Conservation (phyloP, 169 alveolate genomes). For the Plasmodium cynomolgi region DNA sequence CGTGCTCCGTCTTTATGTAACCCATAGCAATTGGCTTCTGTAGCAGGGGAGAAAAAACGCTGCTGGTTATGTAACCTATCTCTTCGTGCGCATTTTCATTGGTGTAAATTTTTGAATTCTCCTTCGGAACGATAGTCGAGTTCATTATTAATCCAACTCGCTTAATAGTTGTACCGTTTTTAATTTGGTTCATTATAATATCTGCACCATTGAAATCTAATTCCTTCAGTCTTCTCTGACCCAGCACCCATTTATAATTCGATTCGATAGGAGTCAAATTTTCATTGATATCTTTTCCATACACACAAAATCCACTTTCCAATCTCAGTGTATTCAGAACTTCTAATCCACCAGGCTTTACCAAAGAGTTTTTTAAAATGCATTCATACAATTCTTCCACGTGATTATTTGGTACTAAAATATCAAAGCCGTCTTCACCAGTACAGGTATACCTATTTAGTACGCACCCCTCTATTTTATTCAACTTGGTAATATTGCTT, state of each 20-base stretch:
- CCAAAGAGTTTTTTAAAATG: constrained; percentile 44
- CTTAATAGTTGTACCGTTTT: constrained; percentile 67
- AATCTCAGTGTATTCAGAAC: constrained; percentile 70
- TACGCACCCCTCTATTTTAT: constrained; percentile 24
- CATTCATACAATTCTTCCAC: constrained; percentile 38
- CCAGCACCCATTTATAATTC: constrained; percentile 71
- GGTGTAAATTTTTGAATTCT: constrained; percentile 59
- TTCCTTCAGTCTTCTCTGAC: constrained; percentile 70
- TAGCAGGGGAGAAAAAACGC: constrained; percentile 54
- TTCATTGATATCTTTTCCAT: constrained; percentile 76
- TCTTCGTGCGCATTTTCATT: constrained; percentile 26
- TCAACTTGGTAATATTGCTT: constrained; percentile 33
- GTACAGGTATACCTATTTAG: constrained; percentile 74
- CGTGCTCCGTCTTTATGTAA: constrained; percentile 39
- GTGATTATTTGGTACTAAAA: constrained; percentile 60
- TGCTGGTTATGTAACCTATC: constrained; percentile 72
- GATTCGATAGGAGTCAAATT: constrained; percentile 70
- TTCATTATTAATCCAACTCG: constrained; percentile 54
- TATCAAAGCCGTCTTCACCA: constrained; percentile 76
- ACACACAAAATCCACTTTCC: constrained; percentile 75
- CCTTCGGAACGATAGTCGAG: constrained; percentile 65
- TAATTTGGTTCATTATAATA: constrained; percentile 56
- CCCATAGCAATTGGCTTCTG: constrained; percentile 76
- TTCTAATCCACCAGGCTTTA: constrained; percentile 73
- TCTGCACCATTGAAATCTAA: constrained; percentile 73